Evolutionary conservation across 345 rosid species (phyloP).

Genomic region (Abelmoschus esculentus): DNA sequence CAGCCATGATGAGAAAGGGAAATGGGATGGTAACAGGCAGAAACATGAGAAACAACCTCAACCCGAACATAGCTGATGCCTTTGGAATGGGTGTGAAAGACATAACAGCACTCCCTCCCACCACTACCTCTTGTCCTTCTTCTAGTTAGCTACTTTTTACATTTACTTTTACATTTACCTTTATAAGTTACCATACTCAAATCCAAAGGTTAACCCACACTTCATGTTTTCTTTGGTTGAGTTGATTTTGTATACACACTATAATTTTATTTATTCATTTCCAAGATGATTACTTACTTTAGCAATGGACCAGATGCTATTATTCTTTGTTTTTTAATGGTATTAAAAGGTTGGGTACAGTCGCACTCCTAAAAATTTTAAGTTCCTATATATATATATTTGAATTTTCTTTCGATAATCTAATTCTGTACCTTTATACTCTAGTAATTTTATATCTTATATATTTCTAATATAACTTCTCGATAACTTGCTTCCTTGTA

Average conservation of each 20-base stretch:
- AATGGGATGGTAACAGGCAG: conserved; percentile 58
- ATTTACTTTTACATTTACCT: background rate
- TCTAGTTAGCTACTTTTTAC: background rate
- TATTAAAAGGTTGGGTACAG: background rate
- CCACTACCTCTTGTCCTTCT: background rate
- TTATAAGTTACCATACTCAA: background rate
- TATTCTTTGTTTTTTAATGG: background rate
- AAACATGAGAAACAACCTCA: conserved; percentile 68
- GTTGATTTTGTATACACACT: background rate
- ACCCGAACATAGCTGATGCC: conserved; percentile 66
- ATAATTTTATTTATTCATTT: too few species aligned
- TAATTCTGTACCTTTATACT: too few species aligned
- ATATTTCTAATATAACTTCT: too few species aligned
- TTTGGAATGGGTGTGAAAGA: conserved; percentile 40
- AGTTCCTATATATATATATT: too few species aligned
- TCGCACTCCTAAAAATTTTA: background rate
- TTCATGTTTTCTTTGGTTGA: background rate
- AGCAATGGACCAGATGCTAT: too few species aligned
- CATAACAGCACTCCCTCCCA: background rate
- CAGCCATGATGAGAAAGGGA: conserved; percentile 82
- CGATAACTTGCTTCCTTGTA: too few species aligned
- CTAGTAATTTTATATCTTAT: too few species aligned
- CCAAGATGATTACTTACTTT: too few species aligned
- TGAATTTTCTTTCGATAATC: too few species aligned
- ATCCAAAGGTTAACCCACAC: background rate